Evolutionary conservation across 2,329 filamentous ascomycete genomes (phyloP).

Genomic region (Zopfia rhizophila): DNA sequence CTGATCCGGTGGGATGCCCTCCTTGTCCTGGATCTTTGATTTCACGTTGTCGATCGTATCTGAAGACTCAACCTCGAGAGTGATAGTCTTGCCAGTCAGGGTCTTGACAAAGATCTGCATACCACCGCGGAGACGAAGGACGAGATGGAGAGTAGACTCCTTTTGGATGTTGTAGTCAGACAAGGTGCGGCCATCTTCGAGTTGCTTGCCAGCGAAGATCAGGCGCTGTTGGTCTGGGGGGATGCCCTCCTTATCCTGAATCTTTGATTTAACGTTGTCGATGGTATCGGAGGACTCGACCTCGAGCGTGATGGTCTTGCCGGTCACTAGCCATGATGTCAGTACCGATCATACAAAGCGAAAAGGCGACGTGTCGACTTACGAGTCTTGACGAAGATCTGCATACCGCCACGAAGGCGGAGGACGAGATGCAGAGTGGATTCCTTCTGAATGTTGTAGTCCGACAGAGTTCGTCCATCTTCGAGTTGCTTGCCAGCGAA

Average conservation of each 20-base stretch:
- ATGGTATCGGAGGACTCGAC: slow-evolving; percentile 54
- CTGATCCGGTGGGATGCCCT: slow-evolving; percentile 95
- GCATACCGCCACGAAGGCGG: slow-evolving; percentile 72
- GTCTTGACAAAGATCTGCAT: slow-evolving; percentile 74
- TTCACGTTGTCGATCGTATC: slow-evolving; percentile 98
- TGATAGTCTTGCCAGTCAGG: slow-evolving; percentile 72
- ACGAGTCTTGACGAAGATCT: slow-evolving; percentile 72
- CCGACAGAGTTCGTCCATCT: slow-evolving; percentile 88
- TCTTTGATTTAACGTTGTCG: slow-evolving; percentile 56
- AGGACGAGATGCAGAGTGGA: slow-evolving; percentile 80
- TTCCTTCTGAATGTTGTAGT: slow-evolving; percentile 95
- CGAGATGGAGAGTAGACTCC: slow-evolving; percentile 76
- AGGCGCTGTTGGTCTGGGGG: slow-evolving; percentile 68
- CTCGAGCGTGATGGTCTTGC: slow-evolving; percentile 64
- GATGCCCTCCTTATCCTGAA: slow-evolving; percentile 69
- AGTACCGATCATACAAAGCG: slow-evolving; percentile 42
- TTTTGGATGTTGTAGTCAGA: slow-evolving; percentile 68
- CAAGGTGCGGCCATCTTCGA: slow-evolving; percentile 66
- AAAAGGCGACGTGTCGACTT: slow-evolving; percentile 33
- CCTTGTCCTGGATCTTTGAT: slow-evolving; percentile 97
- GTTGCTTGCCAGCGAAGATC: slow-evolving; percentile 68
- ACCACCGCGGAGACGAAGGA: slow-evolving; percentile 76
- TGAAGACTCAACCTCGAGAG: slow-evolving; percentile 73
- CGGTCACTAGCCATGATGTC: slow-evolving; percentile 60
- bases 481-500: slow-evolving; percentile 98